Evolutionary conservation across 371 early-diverging fungal species (phyloP).

Genomic region (Batrachochytrium dendrobatidis): DNA sequence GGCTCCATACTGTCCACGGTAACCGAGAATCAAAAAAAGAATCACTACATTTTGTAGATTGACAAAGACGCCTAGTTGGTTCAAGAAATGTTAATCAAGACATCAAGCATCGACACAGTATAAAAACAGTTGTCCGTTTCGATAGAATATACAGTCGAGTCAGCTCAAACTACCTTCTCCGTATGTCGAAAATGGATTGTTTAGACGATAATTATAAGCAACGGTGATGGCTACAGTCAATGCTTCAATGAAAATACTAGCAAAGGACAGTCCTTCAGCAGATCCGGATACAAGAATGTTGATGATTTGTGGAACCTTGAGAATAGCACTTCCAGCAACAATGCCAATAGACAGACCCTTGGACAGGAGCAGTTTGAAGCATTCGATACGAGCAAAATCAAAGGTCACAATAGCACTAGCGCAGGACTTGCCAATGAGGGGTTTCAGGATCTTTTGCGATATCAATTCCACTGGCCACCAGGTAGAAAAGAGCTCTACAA

Average conservation of each 20-base stretch:
- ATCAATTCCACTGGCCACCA: too few relatives aligned
- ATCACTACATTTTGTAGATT: constrained; percentile 72
- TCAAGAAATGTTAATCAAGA: too few relatives aligned
- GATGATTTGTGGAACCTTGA: constrained; percentile 93
- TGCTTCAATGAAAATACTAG: constrained; percentile 77
- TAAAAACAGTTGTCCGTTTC: too few relatives aligned
- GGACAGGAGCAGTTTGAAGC: constrained; percentile 74
- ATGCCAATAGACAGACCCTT: constrained; percentile 90
- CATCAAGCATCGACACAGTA: too few relatives aligned
- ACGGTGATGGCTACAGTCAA: constrained; percentile 66
- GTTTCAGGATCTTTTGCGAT: constrained; percentile 11
- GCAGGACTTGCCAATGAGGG: constrained; percentile 23
- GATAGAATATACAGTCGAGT: too few relatives aligned
- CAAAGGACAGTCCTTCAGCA: constrained; percentile 71
- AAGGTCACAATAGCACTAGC: constrained; percentile 18
- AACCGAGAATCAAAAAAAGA: constrained; percentile 59
- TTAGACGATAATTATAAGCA: constrained; percentile 73
- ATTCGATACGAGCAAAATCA: constrained; percentile 29
- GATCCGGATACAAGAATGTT: constrained; percentile 72
- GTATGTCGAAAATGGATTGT: constrained; percentile 86
- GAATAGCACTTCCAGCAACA: constrained; percentile 77
- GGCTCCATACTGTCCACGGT: constrained; percentile 35
- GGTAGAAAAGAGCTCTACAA: too few relatives aligned
- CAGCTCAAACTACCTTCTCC: constrained; percentile 37
- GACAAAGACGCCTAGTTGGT: constrained; percentile 43